Conservation (phyloP, 495 filamentous ascomycete species). For the Podospora sp. region DNA sequence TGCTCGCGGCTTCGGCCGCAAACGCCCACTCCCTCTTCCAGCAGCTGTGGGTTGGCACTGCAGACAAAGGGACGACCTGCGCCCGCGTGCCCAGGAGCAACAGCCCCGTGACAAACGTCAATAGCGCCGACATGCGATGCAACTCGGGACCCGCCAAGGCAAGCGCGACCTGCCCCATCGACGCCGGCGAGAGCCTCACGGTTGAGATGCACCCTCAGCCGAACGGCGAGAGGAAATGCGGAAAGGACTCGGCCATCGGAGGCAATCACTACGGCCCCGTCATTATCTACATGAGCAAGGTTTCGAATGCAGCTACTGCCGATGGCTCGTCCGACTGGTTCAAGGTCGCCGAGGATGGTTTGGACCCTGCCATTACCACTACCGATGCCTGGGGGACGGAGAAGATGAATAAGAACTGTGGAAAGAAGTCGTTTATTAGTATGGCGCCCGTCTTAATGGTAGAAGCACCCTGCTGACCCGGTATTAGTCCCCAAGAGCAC, state of each 20-base stretch:
- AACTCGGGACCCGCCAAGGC: constrained; percentile 18
- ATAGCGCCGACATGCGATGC: constrained; percentile 41
- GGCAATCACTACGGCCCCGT: constrained; percentile 56
- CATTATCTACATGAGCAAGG: constrained; percentile 52
- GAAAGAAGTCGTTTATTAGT: constrained; percentile 34
- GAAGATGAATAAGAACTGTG: constrained; percentile 47
- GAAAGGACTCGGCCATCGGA: constrained; percentile 48
- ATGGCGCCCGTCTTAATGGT: neutral
- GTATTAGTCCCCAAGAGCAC: constrained; percentile 30
- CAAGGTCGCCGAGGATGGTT: constrained; percentile 46
- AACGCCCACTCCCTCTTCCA: constrained; percentile 19
- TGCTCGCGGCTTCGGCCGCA: constrained; percentile 13
- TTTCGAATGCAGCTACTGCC: constrained; percentile 45
- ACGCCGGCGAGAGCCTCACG: constrained; percentile 47
- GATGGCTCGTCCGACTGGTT: constrained; percentile 45
- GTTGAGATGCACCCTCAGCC: constrained; percentile 57
- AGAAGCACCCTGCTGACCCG: constrained; percentile 13
- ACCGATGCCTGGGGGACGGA: constrained; percentile 43
- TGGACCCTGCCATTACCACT: constrained; percentile 21
- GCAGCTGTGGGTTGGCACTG: constrained; percentile 19
- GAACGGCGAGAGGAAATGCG: constrained; percentile 45
- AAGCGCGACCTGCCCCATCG: constrained; percentile 31
- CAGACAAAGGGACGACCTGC: constrained; percentile 29
- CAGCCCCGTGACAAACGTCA: constrained; percentile 40
- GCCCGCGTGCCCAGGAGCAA: constrained; percentile 41